Evolutionary conservation across 805 yeast species (phyloP).

Genomic region (Wickerhamiella parazyma): DNA sequence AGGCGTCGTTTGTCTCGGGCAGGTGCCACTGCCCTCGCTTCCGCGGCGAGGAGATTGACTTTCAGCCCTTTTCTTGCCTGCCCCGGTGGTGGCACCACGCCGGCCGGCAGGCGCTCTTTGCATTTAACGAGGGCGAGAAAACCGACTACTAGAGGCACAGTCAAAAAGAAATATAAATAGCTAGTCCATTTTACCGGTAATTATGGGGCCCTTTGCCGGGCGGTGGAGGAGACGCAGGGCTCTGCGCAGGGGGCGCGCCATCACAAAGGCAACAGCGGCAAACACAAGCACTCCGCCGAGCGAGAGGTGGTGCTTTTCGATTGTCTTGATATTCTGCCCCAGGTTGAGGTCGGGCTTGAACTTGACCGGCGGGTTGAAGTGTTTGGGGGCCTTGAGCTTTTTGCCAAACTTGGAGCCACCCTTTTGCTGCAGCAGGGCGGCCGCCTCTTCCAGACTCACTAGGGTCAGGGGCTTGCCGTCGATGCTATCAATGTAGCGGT

Average conservation of each 20-base stretch:
- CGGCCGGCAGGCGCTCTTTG: constrained; percentile 23
- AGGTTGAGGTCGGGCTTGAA: constrained; percentile 7
- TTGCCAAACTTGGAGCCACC: neutral
- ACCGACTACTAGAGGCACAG: neutral
- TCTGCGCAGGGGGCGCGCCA: neutral
- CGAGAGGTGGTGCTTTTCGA: constrained; percentile 5
- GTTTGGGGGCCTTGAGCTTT: constrained; percentile 2
- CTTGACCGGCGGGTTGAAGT: neutral
- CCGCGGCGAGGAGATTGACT: constrained; percentile 25
- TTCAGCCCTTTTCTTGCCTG: constrained; percentile 25
- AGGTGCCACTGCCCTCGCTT: constrained; percentile 26
- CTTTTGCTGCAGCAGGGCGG: neutral
- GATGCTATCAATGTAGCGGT: constrained; percentile 13
- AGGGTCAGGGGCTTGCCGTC: neutral
- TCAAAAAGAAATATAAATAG: neutral
- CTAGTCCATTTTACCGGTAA: constrained; percentile 8
- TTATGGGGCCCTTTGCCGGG: constrained; percentile 1
- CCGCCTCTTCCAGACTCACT: constrained; percentile 1
- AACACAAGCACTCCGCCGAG: neutral
- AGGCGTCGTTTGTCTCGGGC: constrained; percentile 23
- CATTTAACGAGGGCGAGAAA: constrained; percentile 13
- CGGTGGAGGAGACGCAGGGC: neutral
- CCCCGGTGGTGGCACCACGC: constrained; percentile 28
- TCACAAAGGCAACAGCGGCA: neutral
- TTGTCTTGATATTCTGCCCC: constrained; percentile 1